A percentile compares a stretch with the other conserved stretches of the same genome.
phyloP scores from a whole-genome alignment of 257 asterid species.

The Solanum lycopersicoides region DNA sequence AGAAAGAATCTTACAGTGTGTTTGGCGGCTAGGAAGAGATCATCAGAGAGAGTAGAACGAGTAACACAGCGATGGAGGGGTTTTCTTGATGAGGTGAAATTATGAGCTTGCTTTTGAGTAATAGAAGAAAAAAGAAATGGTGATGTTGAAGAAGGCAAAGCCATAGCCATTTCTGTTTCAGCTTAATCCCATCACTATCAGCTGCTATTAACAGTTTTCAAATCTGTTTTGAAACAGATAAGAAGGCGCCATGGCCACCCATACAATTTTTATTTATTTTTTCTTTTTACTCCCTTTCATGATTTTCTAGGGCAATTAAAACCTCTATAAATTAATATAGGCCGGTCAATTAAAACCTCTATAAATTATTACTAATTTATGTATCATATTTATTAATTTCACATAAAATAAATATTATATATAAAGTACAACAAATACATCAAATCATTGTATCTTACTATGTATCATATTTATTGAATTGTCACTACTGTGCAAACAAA shows the following conservation, averaged over 20 bases:
- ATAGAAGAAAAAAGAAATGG: background rate
- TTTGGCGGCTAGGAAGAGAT: conserved; percentile 49
- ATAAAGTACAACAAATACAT: no score
- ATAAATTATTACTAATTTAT: no score
- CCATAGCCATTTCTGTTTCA: background rate
- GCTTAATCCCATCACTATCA: background rate
- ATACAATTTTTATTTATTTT: background rate
- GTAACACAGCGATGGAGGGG: conserved; percentile 10
- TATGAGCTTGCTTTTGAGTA: background rate
- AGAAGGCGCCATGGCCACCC: background rate
- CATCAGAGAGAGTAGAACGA: conserved; percentile 26
- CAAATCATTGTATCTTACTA: no score
- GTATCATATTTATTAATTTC: no score
- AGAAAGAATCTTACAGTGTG: conserved; percentile 28
- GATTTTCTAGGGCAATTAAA: no score
- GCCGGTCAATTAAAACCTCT: no score
- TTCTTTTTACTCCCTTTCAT: background rate
- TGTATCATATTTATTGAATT: no score
- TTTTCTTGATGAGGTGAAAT: background rate
- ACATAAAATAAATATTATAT: no score
- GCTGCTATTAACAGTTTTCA: background rate
- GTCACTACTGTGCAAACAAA: no score
- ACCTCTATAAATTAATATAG: no score
- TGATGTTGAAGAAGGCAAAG: background rate
- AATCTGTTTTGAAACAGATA: background rate